Evolutionary conservation across 139 green algal species (phyloP), one percentile per base, ranked within the genome.

Genomic region (Nannochloris sp.): DNA sequence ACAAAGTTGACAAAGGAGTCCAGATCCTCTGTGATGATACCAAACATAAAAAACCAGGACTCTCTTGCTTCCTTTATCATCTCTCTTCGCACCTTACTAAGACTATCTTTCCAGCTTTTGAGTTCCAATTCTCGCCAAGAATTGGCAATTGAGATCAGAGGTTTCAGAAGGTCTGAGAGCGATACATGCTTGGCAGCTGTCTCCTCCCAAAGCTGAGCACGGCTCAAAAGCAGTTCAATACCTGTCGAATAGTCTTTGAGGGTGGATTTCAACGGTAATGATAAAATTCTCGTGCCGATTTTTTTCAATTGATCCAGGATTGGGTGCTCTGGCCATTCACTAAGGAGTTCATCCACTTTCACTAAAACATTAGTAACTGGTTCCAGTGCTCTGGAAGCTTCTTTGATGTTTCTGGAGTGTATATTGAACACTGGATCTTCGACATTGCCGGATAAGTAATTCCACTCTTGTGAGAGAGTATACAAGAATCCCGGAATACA

Each of bases 111-210:
- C 93, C 93, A 98, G 44, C 66, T 79, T 4, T 72, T 76, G 23
- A 99, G 80, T 85, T 99, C 92, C 37, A 96, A 62, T 44, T 75
- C 68, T 7, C 91, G 78, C 93, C 93, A 99, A 49, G 93, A 81
- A 6, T 73, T 79, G 14, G 87, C 88, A 4, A 97, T 66, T 4
- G 74, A 82, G 0, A 78, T 80, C 11, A 91, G 56, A 3, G 62
- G 62, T 0, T 50, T 65, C 53, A 96, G 82, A 67, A 95, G 62
- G 9, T 68, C 48, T 27, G 68, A 72, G 27, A 98, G 57, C 14
- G 71, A 87, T 16, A 97, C 92, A 53, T 91, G 81, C 31, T 71
- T 75, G 7, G 93, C 90, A 1, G 93, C 93, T 3, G 82, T 90
- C 65, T 97, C 84, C 81, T 99, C 87, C 93, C 93, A 97, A 23